Evolutionary conservation across 1,284 basidiomycete genomes (phyloP).

Genomic region (Malassezia nana): DNA sequence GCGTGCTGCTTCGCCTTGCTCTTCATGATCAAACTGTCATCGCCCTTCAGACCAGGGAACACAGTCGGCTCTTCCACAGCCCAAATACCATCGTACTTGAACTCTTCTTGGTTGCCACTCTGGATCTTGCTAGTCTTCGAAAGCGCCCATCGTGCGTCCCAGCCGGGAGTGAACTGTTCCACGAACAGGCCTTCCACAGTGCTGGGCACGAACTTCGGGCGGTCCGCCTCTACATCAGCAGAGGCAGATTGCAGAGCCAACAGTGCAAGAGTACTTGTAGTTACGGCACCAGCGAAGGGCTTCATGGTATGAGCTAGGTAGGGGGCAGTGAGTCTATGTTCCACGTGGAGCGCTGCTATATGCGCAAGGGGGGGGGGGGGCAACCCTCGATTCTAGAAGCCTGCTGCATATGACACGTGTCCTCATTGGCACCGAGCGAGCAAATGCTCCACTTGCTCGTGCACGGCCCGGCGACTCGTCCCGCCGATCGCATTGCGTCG

Average conservation of each 20-base stretch:
- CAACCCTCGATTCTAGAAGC: constrained; percentile 6
- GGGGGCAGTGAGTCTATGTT: constrained; percentile 2
- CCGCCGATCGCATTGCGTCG: constrained; percentile 84
- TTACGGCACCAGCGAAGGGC: constrained; percentile 7
- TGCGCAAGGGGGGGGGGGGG: neutral
- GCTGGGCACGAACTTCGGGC: constrained; percentile 57
- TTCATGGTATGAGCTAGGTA: constrained; percentile 10
- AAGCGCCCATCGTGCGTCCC: constrained; percentile 83
- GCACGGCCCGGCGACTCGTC: constrained; percentile 70
- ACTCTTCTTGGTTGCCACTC: constrained; percentile 49
- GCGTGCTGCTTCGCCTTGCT: constrained; percentile 88
- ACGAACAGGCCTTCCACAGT: constrained; percentile 81
- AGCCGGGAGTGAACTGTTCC: constrained; percentile 91
- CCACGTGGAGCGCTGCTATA: constrained; percentile 11
- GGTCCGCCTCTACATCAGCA: neutral
- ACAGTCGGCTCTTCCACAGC: constrained; percentile 80
- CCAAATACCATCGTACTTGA: constrained; percentile 96
- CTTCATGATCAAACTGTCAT: constrained; percentile 52
- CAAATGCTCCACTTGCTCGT: constrained; percentile 56
- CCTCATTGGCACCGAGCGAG: neutral
- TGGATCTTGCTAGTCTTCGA: constrained; percentile 85
- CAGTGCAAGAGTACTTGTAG: constrained; percentile 7
- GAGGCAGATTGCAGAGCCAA: neutral
- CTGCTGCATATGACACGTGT: constrained; percentile 10
- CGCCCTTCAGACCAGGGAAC: constrained; percentile 52